These are phyloP conservation scores for Ceratocystis variospora DNA, from an alignment of 2,329 filamentous ascomycete genomes.

Conservation along the genomic window DNA sequence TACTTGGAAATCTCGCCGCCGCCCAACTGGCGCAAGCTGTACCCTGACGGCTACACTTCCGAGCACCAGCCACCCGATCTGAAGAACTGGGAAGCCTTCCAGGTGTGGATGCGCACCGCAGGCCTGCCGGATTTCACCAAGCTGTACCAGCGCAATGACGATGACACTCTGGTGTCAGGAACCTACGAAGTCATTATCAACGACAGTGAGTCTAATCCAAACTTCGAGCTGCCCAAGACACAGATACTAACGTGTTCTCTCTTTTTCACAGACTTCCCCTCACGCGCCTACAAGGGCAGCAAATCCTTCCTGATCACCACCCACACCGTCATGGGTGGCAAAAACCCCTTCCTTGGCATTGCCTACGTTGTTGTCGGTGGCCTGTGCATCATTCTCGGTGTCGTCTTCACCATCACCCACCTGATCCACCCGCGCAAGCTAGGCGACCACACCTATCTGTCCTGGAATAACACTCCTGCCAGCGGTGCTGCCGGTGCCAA, in stretches of 20 bases:
- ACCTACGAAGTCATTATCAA: constrained; percentile 64
- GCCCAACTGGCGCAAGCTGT: constrained; percentile 67
- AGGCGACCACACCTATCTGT: constrained; percentile 92
- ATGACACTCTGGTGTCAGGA: constrained; percentile 50
- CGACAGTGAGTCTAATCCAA: constrained; percentile 48
- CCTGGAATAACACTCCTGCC: constrained; percentile 64
- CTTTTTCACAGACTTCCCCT: constrained; percentile 55
- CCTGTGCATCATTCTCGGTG: constrained; percentile 77
- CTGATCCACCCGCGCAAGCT: constrained; percentile 91
- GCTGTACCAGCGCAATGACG: constrained; percentile 71
- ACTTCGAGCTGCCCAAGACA: not conserved
- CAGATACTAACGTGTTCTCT: not conserved
- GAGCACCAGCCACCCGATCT: constrained; percentile 56
- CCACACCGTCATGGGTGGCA: constrained; percentile 81
- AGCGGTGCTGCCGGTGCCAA: constrained; percentile 30
- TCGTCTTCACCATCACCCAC: constrained; percentile 78
- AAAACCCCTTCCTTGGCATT: constrained; percentile 91
- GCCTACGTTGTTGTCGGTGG: constrained; percentile 91
- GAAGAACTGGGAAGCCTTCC: constrained; percentile 66
- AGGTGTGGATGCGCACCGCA: constrained; percentile 98
- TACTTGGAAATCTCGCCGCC: constrained; percentile 58
- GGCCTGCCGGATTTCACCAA: constrained; percentile 92
- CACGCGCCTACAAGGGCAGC: constrained; percentile 64
- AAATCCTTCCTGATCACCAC: constrained; percentile 87
- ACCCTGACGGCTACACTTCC: constrained; percentile 54